Percentiles rank a stretch among this genome's conserved stretches.
Conservation (phyloP, 1,284 basidiomycete genomes). For the Marasmius oreades region DNA sequence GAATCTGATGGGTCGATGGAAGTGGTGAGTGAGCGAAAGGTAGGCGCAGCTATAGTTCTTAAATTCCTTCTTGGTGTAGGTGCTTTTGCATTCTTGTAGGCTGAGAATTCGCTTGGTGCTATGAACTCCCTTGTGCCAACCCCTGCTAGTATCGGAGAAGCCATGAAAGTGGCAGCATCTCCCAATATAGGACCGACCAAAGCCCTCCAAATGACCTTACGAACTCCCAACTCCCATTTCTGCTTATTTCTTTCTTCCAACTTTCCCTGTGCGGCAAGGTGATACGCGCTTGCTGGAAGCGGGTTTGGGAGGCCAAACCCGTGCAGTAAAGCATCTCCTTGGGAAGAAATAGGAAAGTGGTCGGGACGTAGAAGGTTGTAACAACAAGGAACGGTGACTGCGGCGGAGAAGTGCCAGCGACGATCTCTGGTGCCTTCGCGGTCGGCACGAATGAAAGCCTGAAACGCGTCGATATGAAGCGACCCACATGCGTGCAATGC, state of each 20-base stretch:
- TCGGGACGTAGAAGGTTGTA: constrained; percentile 45
- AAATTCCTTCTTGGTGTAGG: background rate
- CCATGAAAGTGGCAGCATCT: constrained; percentile 8
- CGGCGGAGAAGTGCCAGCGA: constrained; percentile 37
- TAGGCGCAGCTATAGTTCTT: background rate
- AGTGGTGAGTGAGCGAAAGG: background rate
- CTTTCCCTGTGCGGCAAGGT: constrained; percentile 52
- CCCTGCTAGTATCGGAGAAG: background rate
- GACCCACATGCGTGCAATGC: constrained; percentile 61
- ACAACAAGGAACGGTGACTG: constrained; percentile 48
- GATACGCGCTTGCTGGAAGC: constrained; percentile 41
- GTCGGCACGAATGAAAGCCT: constrained; percentile 28
- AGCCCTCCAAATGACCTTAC: constrained; percentile 66
- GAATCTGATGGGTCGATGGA: background rate
- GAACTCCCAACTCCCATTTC: constrained; percentile 43
- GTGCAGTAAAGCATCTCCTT: background rate
- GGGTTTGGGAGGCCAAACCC: constrained; percentile 12
- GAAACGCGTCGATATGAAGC: constrained; percentile 42
- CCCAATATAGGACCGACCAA: constrained; percentile 32
- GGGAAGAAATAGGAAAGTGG: constrained; percentile 20
- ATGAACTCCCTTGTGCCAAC: background rate
- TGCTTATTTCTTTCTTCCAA: constrained; percentile 36
- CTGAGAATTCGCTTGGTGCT: background rate
- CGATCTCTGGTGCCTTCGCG: background rate
- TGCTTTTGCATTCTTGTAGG: background rate